Evolutionary conservation across 768 basidiomycete genomes (phyloP), one percentile per base, ranked within the genome.

Genomic region (Infundibulicybe gibba): DNA sequence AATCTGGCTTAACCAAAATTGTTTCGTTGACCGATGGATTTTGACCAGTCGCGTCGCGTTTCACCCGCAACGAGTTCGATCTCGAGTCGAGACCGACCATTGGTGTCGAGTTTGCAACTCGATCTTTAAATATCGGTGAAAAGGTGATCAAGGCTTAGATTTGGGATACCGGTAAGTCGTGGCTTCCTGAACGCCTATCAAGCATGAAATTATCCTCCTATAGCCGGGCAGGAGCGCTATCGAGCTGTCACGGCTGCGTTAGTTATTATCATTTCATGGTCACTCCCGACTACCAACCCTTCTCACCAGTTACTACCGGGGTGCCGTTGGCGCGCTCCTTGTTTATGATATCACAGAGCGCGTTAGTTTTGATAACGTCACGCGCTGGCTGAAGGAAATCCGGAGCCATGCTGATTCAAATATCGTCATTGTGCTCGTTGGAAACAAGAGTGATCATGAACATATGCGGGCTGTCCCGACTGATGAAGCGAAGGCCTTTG

Each of bases 1-100:
- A n/a, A 14, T 4, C 17, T 10, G 25, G 25, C 8, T 8, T 4
- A 25, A 25, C 25, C 8, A 25, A 25, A 25, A 25, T 25, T 3
- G 25, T 25, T 25, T 25, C 4, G 25, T 8, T 25, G 8, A 25
- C 4, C 8, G 4, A 25, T 25, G 25, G 8, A 25, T 25, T 8
- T 25, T 43, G 33, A 38, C 38, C 64, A 99, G 97, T 99, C 70
- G 94, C 98, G 65, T 95, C 94, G 71, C 93, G 97, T 62, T 99
- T 99, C 82, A 99, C 97, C 56, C 86, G 94, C 58, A 97, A 97
- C 63, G 94, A 98, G 70, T 99, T 99, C 83, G 95, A 94, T 75
- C 79, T 95, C 56, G 97, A 98, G 63, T 93, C 94, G 39, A 97
- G 97, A 75, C 97, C 95, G 51, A 99, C 97, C 17, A 98, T 99